Evolutionary conservation across 1,139 yeast genomes (phyloP).

Genomic region (Debaryomycetaceae sp.): DNA sequence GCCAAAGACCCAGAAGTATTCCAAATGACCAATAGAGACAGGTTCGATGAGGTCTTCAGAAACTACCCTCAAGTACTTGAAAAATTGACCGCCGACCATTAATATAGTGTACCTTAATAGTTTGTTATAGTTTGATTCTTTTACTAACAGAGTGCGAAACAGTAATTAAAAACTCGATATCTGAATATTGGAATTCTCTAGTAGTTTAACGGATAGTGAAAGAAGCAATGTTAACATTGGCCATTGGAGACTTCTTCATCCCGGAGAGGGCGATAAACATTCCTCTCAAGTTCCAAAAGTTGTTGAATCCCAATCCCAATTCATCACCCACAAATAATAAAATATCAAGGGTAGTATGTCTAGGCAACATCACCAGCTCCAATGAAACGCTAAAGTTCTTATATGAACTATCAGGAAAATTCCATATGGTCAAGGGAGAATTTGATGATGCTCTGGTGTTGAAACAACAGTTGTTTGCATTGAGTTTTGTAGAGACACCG

Average conservation of each 20-base stretch:
- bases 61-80: conserved; percentile 74
- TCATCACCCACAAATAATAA: conserved; percentile 52
- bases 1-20: conserved; percentile 87
- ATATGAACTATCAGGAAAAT: conserved; percentile 63
- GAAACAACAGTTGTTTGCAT: conserved; percentile 28
- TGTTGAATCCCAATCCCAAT: conserved; percentile 53
- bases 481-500: conserved; percentile 33
- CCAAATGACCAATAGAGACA: conserved; percentile 70
- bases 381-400: conserved; percentile 61
- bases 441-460: conserved; percentile 41
- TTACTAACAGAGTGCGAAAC: background rate
- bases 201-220: background rate
- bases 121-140: background rate
- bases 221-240: conserved; percentile 68
- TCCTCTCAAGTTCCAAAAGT: conserved; percentile 61
- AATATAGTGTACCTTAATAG: conserved; percentile 2
- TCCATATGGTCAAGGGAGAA: conserved; percentile 80
- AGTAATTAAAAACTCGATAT: background rate
- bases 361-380: conserved; percentile 82
- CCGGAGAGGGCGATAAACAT: conserved; percentile 77
- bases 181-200: background rate
- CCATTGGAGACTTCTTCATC: conserved; percentile 84
- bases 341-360: conserved; percentile 77
- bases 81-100: conserved; percentile 42
- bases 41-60: conserved; percentile 67